Conservation (phyloP, 176 grass and related monocot genomes). For the Oropetium thomaeum region DNA sequence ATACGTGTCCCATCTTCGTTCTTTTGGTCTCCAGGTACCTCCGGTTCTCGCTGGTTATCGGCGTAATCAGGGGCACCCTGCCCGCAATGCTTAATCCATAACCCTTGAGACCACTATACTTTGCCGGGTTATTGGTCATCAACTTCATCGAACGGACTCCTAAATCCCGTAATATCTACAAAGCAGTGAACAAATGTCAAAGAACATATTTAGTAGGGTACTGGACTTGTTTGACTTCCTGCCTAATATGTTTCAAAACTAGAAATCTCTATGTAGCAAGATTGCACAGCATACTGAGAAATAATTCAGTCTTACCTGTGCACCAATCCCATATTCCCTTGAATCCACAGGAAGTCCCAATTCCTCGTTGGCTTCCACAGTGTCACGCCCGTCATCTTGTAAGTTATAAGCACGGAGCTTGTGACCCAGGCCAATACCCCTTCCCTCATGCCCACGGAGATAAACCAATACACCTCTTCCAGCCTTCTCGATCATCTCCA, state of each 20-base stretch:
- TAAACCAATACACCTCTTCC: constrained; percentile 73
- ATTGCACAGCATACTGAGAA: not conserved
- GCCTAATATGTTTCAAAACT: not conserved
- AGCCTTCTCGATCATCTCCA: constrained; percentile 80
- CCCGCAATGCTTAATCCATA: constrained; percentile 80
- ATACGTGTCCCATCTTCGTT: constrained; percentile 82
- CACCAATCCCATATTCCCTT: constrained; percentile 75
- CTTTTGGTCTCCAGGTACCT: constrained; percentile 87
- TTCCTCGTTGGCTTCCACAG: constrained; percentile 81
- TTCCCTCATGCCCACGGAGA: constrained; percentile 81
- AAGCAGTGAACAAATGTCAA: constrained; percentile 9
- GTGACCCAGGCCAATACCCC: constrained; percentile 71
- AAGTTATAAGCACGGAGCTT: constrained; percentile 80
- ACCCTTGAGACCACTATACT: constrained; percentile 79
- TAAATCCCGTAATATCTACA: constrained; percentile 73
- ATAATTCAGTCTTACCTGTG: constrained; percentile 54
- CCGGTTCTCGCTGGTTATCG: constrained; percentile 75
- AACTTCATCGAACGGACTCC: constrained; percentile 84
- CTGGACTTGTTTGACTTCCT: not conserved
- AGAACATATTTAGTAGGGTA: not conserved
- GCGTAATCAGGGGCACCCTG: constrained; percentile 78
- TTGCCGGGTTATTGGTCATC: constrained; percentile 92
- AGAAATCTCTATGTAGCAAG: not conserved
- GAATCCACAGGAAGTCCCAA: constrained; percentile 73
- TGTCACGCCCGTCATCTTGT: constrained; percentile 66